phyloP scores from a whole-genome alignment of 2,329 filamentous ascomycete genomes.

The Sporothrix euskadiensis region DNA sequence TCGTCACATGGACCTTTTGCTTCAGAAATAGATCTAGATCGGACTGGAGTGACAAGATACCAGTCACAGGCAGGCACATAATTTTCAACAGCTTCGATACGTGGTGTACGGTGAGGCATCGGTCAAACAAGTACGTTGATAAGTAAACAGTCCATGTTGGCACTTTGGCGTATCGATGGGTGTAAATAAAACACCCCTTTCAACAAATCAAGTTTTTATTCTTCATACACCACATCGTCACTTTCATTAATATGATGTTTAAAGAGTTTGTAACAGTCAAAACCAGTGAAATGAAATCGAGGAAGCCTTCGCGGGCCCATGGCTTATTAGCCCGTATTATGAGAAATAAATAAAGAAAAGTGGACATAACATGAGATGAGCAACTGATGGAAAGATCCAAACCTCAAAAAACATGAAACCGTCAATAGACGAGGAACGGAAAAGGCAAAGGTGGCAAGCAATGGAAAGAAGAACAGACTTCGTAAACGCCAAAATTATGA shows the following conservation, averaged over 20 bases:
- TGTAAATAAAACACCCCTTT: too few relatives aligned
- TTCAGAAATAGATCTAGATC: background rate
- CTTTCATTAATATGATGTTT: background rate
- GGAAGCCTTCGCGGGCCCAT: background rate
- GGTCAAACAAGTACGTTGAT: background rate
- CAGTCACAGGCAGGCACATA: background rate
- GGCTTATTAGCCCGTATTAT: conserved; percentile 2
- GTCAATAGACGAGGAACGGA: background rate
- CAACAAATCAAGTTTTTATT: too few relatives aligned
- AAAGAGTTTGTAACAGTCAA: background rate
- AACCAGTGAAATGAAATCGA: background rate
- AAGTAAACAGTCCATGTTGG: too few relatives aligned
- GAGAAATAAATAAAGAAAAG: background rate
- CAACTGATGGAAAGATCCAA: background rate
- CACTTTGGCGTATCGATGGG: too few relatives aligned
- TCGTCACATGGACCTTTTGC: background rate
- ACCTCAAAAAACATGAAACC: conserved; percentile 2
- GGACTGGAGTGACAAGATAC: background rate
- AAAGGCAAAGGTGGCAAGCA: background rate
- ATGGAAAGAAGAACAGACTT: background rate
- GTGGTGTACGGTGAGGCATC: background rate
- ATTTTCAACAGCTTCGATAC: background rate
- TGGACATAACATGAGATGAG: background rate
- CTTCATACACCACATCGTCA: background rate
- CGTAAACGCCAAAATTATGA: conserved; percentile 26